These are phyloP conservation scores for Phialemonium atrogriseum DNA, from an alignment of 2,329 filamentous ascomycete genomes.

Conservation along the genomic window DNA sequence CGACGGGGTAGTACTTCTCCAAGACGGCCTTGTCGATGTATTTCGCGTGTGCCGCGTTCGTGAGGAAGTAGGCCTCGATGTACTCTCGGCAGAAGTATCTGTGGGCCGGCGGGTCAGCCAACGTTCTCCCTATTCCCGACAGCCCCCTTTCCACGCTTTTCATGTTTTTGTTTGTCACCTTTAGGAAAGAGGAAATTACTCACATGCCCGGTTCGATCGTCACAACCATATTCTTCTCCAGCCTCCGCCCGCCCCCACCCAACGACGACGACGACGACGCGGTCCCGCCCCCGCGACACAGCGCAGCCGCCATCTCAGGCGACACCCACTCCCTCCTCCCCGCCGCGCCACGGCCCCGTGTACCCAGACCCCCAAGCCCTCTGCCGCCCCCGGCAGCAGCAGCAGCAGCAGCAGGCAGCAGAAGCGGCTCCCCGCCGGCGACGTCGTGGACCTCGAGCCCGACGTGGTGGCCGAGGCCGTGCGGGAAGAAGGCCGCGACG, in stretches of 20 bases:
- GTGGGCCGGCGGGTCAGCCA: too few relatives aligned
- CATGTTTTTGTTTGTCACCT: too few relatives aligned
- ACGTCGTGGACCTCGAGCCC: constrained; percentile 60
- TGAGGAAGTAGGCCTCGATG: constrained; percentile 60
- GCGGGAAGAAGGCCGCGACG: constrained; percentile 56
- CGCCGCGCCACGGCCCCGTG: constrained; percentile 1
- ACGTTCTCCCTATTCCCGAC: too few relatives aligned
- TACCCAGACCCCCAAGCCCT: background rate
- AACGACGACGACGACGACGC: constrained; percentile 16
- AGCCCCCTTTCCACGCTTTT: too few relatives aligned
- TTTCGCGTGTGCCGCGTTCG: constrained; percentile 45
- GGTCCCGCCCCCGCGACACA: constrained; percentile 15
- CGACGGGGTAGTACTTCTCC: constrained; percentile 65
- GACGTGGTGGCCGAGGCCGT: constrained; percentile 57
- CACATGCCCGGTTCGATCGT: constrained; percentile 72
- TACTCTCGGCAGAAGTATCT: constrained; percentile 71
- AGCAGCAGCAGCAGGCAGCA: constrained; percentile 11
- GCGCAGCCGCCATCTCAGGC: constrained; percentile 22
- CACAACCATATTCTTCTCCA: constrained; percentile 58
- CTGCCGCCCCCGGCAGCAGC: background rate
- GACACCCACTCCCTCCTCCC: constrained; percentile 34
- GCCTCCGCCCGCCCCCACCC: constrained; percentile 27
- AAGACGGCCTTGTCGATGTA: constrained; percentile 60
- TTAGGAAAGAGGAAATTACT: constrained; percentile 16
- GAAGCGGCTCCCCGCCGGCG: constrained; percentile 29